Conservation (phyloP, 371 early-diverging fungal species). For the Mucor indicus region DNA sequence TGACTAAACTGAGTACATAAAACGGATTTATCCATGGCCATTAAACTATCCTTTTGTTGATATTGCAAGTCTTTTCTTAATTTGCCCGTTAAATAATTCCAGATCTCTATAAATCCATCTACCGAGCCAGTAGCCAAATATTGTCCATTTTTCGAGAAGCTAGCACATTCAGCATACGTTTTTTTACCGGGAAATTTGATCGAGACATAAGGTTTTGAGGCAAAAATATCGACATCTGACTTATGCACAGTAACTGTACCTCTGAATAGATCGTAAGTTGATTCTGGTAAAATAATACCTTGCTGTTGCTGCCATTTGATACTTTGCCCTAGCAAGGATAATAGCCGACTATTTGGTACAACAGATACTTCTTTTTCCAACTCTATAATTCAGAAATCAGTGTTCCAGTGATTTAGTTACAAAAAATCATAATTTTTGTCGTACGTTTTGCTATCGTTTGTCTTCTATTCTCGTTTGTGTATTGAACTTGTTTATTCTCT, state of each 20-base stretch:
- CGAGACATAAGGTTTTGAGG: conserved; percentile 36
- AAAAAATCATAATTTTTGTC: conserved; percentile 42
- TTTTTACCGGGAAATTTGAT: conserved; percentile 73
- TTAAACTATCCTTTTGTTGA: conserved; percentile 72
- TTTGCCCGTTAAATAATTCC: conserved; percentile 89
- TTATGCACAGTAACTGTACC: conserved; percentile 59
- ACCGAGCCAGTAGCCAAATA: conserved; percentile 84
- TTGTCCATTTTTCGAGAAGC: conserved; percentile 82
- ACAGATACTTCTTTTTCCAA: conserved; percentile 20
- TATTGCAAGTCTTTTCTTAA: conserved; percentile 84
- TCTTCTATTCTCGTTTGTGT: conserved; percentile 68
- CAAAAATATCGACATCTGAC: conserved; percentile 71
- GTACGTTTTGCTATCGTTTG: conserved; percentile 29
- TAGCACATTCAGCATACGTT: conserved; percentile 72
- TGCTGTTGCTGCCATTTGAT: conserved; percentile 85
- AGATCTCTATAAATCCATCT: conserved; percentile 94
- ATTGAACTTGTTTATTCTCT: conserved; percentile 39
- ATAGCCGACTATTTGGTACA: conserved; percentile 51
- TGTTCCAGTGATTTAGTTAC: conserved; percentile 46
- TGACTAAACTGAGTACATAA: conserved; percentile 72
- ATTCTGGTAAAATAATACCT: conserved; percentile 66
- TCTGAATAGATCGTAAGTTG: conserved; percentile 73
- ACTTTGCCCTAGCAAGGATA: conserved; percentile 80
- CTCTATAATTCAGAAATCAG: neutral
- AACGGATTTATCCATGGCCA: conserved; percentile 89